phyloP scores from a whole-genome alignment of 2,329 filamentous ascomycete species.

The Volutella citrinella region DNA sequence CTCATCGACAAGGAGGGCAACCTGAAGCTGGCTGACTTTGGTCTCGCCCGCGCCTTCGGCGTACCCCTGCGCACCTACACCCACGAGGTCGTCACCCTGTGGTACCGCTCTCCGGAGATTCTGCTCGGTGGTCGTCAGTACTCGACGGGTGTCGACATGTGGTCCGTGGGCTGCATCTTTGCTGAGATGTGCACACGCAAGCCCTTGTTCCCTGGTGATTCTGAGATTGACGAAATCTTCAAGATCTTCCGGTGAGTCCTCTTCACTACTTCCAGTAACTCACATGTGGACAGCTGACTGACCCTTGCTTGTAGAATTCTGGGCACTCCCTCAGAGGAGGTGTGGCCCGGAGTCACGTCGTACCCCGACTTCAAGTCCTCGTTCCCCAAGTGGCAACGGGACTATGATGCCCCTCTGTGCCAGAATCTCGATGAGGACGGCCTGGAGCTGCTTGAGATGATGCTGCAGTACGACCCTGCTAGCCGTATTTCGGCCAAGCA shows the following conservation, averaged over 20 bases:
- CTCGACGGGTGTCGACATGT: constrained; percentile 93
- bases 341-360: constrained; percentile 90
- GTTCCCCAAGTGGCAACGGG: constrained; percentile 86
- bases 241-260: constrained; percentile 67
- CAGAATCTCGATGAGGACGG: constrained; percentile 70
- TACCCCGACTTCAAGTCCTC: constrained; percentile 92
- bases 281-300: constrained; percentile 16
- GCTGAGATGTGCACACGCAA: constrained; percentile 96
- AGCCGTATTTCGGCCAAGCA: constrained; percentile 87
- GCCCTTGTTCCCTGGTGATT: constrained; percentile 88
- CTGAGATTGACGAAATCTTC: constrained; percentile 52
- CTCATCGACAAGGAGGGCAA: constrained; percentile 85
- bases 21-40: constrained; percentile 87
- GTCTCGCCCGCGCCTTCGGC: constrained; percentile 84
- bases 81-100: constrained; percentile 91
- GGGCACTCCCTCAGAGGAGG: constrained; percentile 76
- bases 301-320: constrained; percentile 62
- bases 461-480: constrained; percentile 86
- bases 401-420: constrained; percentile 64
- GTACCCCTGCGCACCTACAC: constrained; percentile 90
- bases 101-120: constrained; percentile 91
- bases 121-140: constrained; percentile 88
- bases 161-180: constrained; percentile 92
- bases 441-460: constrained; percentile 62
- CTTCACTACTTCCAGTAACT: not conserved